Conservation (phyloP, 1,284 basidiomycete species). For the Fomitopsis pinicola region DNA sequence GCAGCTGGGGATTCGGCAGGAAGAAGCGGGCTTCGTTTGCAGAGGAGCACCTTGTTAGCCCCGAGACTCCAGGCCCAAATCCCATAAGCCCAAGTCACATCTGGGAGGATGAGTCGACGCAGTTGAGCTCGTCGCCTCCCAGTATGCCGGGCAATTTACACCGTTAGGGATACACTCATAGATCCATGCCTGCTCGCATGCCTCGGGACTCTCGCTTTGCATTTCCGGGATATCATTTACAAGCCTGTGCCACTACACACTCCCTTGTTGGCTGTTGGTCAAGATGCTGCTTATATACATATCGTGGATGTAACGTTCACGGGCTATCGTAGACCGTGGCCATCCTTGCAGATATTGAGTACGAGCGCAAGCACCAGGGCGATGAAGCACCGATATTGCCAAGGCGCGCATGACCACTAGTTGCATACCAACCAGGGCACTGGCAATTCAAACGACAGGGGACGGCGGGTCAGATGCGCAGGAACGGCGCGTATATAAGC, state of each 20-base stretch:
- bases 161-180: not conserved
- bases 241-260: too few species aligned
- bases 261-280: too few species aligned
- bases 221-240: not conserved
- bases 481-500: not conserved
- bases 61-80: not conserved
- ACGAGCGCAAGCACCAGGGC: too few species aligned
- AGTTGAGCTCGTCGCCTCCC: constrained; percentile 8
- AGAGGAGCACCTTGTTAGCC: constrained; percentile 1
- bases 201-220: not conserved
- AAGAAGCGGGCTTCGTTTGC: constrained; percentile 37
- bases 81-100: constrained; percentile 10
- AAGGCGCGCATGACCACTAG: not conserved
- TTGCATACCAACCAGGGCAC: not conserved
- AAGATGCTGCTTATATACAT: too few species aligned
- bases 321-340: too few species aligned
- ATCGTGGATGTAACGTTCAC: too few species aligned
- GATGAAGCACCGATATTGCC: not conserved
- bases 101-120: constrained; percentile 7
- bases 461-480: not conserved
- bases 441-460: not conserved
- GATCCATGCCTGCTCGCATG: not conserved
- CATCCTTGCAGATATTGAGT: too few species aligned
- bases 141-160: not conserved
- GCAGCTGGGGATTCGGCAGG: constrained; percentile 62